phyloP scores from a whole-genome alignment of 257 asterid genomes.

The Scutellaria minor region DNA sequence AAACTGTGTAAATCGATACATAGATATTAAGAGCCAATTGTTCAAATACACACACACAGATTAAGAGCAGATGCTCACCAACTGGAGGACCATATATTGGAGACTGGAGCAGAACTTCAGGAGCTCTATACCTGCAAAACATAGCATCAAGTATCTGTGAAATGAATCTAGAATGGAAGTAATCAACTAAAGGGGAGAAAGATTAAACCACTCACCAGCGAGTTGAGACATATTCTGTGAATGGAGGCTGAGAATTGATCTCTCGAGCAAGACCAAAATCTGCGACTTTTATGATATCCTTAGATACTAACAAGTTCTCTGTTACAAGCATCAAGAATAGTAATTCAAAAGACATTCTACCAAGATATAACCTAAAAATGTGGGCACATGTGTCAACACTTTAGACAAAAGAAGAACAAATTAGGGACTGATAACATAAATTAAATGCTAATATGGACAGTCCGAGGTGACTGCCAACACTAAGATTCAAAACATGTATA shows the following conservation, averaged over 20 bases:
- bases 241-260: constrained; percentile 65
- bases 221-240: constrained; percentile 71
- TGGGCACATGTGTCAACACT: constrained; percentile 1
- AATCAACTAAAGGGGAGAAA: constrained; percentile 14
- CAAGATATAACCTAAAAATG: neutral
- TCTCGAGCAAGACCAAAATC: constrained; percentile 80
- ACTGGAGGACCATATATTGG: constrained; percentile 63
- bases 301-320: constrained; percentile 57
- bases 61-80: constrained; percentile 47
- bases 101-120: constrained; percentile 73
- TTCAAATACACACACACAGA: too few species aligned
- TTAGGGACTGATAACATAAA: neutral
- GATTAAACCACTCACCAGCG: constrained; percentile 56
- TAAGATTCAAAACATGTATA: neutral
- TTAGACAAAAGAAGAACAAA: neutral
- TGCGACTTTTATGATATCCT: constrained; percentile 61
- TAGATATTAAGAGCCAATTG: too few species aligned
- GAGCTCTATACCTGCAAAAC: constrained; percentile 70
- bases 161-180: constrained; percentile 6
- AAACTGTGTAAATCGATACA: too few species aligned
- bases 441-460: constrained; percentile 9
- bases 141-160: constrained; percentile 24
- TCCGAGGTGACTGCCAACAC: neutral
- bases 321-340: constrained; percentile 21
- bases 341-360: neutral